These are phyloP conservation scores for Sporisorium scitamineum DNA, from an alignment of 1,284 basidiomycete genomes.

Conservation along the genomic window DNA sequence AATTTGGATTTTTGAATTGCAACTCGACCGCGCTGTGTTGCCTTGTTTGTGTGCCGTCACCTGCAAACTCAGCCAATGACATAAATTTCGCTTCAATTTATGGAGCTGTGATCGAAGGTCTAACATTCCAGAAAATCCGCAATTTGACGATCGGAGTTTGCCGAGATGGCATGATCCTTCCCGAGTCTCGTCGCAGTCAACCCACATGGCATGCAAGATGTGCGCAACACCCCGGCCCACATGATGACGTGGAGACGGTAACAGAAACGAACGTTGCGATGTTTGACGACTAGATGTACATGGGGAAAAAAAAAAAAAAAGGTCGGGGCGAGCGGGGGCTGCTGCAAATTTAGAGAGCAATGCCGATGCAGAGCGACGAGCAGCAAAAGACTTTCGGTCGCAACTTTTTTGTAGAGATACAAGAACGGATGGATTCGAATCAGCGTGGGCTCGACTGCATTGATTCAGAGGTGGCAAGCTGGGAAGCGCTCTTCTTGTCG, in stretches of 20 bases:
- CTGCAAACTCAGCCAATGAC: not conserved
- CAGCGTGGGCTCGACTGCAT: constrained; percentile 2
- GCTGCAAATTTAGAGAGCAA: not conserved
- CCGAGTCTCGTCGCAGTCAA: not conserved
- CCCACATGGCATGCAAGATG: not conserved
- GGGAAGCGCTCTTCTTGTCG: constrained; percentile 35
- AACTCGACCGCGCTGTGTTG: not conserved
- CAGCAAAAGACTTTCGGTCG: not conserved
- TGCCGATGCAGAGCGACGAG: not conserved
- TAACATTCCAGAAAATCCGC: not conserved
- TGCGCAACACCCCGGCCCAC: not conserved
- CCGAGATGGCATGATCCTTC: too few species aligned
- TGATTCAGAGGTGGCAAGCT: constrained; percentile 14
- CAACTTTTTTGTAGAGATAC: constrained; percentile 3
- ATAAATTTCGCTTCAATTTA: not conserved
- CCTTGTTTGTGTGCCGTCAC: not conserved
- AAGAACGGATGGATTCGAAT: not conserved
- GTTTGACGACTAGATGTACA: constrained; percentile 7
- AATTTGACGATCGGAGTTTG: too few species aligned
- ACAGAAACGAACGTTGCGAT: not conserved
- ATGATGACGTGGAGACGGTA: not conserved
- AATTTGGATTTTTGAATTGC: not conserved
- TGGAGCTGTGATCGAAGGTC: too few species aligned
- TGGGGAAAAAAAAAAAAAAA: not conserved
- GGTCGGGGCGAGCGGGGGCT: not conserved